These are phyloP conservation scores for Firmiana major DNA, from an alignment of 345 rosid species.

Conservation along the genomic window DNA sequence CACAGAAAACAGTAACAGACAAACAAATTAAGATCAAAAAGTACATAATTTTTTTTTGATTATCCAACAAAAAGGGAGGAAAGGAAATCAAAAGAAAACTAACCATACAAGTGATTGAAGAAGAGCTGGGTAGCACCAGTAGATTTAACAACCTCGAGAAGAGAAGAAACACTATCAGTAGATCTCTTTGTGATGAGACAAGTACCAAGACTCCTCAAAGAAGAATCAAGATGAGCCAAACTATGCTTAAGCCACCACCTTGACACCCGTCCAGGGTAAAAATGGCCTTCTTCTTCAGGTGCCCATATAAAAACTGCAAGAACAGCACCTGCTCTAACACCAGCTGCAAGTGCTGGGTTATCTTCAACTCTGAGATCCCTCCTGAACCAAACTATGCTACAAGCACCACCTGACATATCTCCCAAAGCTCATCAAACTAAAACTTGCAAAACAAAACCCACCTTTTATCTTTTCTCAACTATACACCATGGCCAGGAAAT, in stretches of 20 bases:
- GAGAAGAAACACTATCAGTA: constrained; percentile 72
- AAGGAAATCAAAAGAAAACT: constrained; percentile 17
- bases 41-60: neutral
- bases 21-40: neutral
- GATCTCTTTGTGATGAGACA: constrained; percentile 83
- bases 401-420: constrained; percentile 72
- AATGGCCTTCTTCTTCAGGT: constrained; percentile 94
- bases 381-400: constrained; percentile 97
- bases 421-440: constrained; percentile 29
- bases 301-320: constrained; percentile 85
- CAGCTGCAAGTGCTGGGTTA: constrained; percentile 90
- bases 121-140: constrained; percentile 93
- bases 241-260: constrained; percentile 99
- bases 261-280: constrained; percentile 91
- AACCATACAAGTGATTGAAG: constrained; percentile 98
- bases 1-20: neutral
- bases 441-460: constrained; percentile 8
- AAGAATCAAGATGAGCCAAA: constrained; percentile 83
- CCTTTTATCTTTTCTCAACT: constrained; percentile 17
- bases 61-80: neutral
- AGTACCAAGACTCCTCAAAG: constrained; percentile 86
- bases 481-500: constrained; percentile 19
- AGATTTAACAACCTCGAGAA: constrained; percentile 72
- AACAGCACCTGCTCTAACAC: constrained; percentile 87
- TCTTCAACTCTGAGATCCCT: constrained; percentile 99